phyloP scores from a whole-genome alignment of 129 eudicot genomes.

The Logfia minima region DNA sequence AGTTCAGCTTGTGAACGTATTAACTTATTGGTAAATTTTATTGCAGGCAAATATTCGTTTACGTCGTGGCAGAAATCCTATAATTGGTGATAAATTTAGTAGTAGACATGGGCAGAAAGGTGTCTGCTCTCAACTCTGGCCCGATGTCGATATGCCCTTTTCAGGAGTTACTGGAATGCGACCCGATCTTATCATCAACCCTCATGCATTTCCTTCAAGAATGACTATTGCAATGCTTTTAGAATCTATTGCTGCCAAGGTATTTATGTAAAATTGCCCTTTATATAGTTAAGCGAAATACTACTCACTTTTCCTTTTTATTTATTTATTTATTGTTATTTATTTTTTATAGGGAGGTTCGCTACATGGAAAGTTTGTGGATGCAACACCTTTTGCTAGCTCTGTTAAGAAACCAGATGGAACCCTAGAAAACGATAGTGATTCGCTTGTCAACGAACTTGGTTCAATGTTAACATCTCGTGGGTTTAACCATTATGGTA shows the following conservation, averaged over 20 bases:
- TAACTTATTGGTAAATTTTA: not conserved
- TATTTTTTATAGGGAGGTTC: constrained; percentile 63
- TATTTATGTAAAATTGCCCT: constrained; percentile 7
- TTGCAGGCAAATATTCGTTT: constrained; percentile 84
- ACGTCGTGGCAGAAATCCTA: constrained; percentile 76
- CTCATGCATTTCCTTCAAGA: constrained; percentile 97
- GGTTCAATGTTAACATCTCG: constrained; percentile 59
- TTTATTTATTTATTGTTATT: not conserved
- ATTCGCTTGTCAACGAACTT: constrained; percentile 75
- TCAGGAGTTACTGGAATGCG: constrained; percentile 86
- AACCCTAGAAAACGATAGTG: constrained; percentile 42
- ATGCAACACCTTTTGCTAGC: constrained; percentile 74
- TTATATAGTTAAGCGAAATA: not conserved
- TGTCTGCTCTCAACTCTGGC: constrained; percentile 98
- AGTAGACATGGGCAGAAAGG: constrained; percentile 99
- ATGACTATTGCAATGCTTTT: constrained; percentile 99
- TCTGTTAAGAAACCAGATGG: constrained; percentile 46
- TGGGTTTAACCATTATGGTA: constrained; percentile 79
- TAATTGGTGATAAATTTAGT: constrained; percentile 94
- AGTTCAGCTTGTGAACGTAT: not conserved
- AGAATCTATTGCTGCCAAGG: constrained; percentile 99
- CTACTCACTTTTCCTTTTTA: not conserved
- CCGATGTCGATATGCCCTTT: constrained; percentile 92
- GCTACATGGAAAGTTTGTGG: constrained; percentile 69
- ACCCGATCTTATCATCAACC: constrained; percentile 95